phyloP scores from a whole-genome alignment of 1,139 yeast species.

The Sugiyamaella japonica region DNA sequence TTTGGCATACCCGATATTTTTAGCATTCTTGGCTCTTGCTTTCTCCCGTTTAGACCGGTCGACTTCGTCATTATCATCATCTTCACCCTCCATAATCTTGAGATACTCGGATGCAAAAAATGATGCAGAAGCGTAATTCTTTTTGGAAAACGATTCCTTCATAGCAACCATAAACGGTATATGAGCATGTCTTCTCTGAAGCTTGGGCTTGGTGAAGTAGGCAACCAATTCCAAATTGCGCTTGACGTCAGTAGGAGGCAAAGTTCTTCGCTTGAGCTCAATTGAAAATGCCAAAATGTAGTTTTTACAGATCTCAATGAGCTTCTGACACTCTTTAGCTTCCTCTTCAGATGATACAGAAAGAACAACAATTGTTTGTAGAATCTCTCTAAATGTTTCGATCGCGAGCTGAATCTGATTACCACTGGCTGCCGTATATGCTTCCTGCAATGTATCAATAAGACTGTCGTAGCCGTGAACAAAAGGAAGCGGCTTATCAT shows the following conservation, averaged over 20 bases:
- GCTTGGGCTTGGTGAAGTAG: constrained; percentile 81
- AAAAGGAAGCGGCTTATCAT: constrained; percentile 55
- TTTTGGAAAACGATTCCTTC: constrained; percentile 85
- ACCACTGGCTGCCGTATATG: constrained; percentile 73
- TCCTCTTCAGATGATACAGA: constrained; percentile 74
- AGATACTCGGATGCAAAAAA: constrained; percentile 85
- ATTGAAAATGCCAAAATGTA: constrained; percentile 89
- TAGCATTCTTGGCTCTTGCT: constrained; percentile 9
- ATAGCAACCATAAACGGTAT: constrained; percentile 94
- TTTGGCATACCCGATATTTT: constrained; percentile 52
- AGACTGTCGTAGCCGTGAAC: constrained; percentile 76
- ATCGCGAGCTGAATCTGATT: constrained; percentile 55
- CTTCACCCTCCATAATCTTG: constrained; percentile 64
- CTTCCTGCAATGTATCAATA: constrained; percentile 57
- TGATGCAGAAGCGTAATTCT: constrained; percentile 86
- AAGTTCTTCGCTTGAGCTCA: constrained; percentile 81
- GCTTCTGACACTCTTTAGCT: constrained; percentile 70
- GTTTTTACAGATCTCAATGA: constrained; percentile 76
- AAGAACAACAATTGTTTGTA: constrained; percentile 71
- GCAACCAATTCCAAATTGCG: constrained; percentile 94
- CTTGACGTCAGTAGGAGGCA: constrained; percentile 76
- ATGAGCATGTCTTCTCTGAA: constrained; percentile 79
- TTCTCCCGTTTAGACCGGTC: constrained; percentile 47
- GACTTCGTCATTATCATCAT: constrained; percentile 54
- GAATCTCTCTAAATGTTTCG: constrained; percentile 70